phyloP scores from a whole-genome alignment of 805 yeast species.

The Metschnikowia dekortorum region DNA sequence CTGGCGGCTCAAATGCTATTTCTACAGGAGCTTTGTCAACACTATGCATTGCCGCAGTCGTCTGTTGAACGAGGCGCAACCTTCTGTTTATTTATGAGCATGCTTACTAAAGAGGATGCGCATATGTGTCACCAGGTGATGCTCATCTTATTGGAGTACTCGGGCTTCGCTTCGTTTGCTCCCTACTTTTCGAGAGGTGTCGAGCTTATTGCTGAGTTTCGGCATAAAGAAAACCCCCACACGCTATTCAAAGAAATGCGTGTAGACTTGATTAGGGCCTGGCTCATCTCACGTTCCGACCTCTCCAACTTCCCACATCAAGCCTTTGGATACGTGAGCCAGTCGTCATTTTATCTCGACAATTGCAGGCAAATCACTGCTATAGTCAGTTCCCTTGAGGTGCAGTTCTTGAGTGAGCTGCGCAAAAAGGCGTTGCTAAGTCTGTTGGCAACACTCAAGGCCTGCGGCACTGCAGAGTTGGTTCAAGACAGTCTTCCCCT shows the following conservation, averaged over 20 bases:
- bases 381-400: constrained; percentile 23
- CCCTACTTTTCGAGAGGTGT: constrained; percentile 29
- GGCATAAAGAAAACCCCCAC: constrained; percentile 10
- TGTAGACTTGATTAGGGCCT: constrained; percentile 37
- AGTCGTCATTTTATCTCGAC: constrained; percentile 26
- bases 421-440: constrained; percentile 4
- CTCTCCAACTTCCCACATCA: constrained; percentile 37
- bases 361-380: constrained; percentile 39
- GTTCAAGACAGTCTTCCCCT: constrained; percentile 31
- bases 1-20: constrained; percentile 17
- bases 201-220: constrained; percentile 16
- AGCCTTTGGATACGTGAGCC: constrained; percentile 33
- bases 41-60: constrained; percentile 33
- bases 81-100: constrained; percentile 32
- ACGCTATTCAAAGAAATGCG: constrained; percentile 27
- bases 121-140: constrained; percentile 30
- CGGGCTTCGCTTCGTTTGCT: constrained; percentile 26
- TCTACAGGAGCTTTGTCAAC: constrained; percentile 26
- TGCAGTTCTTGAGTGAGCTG: not conserved
- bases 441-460: constrained; percentile 13
- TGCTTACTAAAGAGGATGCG: constrained; percentile 26
- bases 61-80: constrained; percentile 37
- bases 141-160: constrained; percentile 40
- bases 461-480: constrained; percentile 16
- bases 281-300: constrained; percentile 34